Evolutionary conservation across 2,329 filamentous ascomycete species (phyloP), one percentile per base, ranked within the genome.

Genomic region (Ascochyta koolunga): DNA sequence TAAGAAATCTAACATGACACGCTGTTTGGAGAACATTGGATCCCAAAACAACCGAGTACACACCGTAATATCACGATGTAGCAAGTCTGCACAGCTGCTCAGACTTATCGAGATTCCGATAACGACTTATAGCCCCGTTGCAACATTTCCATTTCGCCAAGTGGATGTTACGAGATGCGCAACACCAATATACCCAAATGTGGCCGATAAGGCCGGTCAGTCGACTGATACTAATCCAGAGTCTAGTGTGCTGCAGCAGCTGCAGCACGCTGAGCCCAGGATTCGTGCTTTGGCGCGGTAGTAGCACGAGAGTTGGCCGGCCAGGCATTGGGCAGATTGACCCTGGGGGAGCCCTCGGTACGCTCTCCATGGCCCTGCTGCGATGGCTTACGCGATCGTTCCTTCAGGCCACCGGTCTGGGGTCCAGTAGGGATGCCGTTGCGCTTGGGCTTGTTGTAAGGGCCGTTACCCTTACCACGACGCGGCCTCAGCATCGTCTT

Each of bases 311-410:
- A 64, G 49, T 58, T 69, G 45, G 54, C 63, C 18, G 57, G 37
- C 71, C 69, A 74, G 16, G 62, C 49, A 51, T 52, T 68, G 22
- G 67, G 45, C 8, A 62, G 54, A 41, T 70, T 65, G n/a, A 67
- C 50, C 18, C 66, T 67, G 29, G 66, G 41, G 19, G 64, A 50
- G 47, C 42, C 65, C 49, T 60, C 64, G 7, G 67, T 58, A n/a
- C 61, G 65, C 24, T 68, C 62, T 13, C 59, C 59, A 51, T 69
- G 65, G 33, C 60, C 54, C 49, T 70, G 67, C 40, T 71, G 67
- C 15, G 70, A 68, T 8, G 67, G 58, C 51, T 74, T 74, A 22
- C 70, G 67, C 19, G 64, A 49, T 21, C 68, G 68, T 11, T 66
- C 62, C 33, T 68, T 74, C 33, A 61, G 45, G 43, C 51, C 50